These are phyloP conservation scores for Lentinula boryana DNA, from an alignment of 768 basidiomycete species.

Conservation along the genomic window DNA sequence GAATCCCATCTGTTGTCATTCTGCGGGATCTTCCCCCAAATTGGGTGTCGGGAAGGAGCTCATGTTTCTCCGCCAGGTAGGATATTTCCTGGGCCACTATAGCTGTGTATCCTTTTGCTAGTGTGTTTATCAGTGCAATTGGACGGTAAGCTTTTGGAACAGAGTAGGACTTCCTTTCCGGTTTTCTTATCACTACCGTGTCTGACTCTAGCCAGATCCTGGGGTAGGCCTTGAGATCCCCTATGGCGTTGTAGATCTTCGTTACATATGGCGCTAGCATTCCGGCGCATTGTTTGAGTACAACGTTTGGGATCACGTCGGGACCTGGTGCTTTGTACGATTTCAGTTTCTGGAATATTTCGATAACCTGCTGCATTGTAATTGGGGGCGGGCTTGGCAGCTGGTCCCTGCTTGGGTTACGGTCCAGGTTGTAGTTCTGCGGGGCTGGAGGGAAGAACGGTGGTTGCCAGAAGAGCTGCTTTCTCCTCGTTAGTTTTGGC, in stretches of 20 bases:
- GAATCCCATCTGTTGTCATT: conserved; percentile 21
- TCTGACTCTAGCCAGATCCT: neutral
- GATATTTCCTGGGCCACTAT: conserved; percentile 9
- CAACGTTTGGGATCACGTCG: neutral
- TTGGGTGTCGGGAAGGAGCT: conserved; percentile 18
- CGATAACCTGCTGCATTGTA: conserved; percentile 1
- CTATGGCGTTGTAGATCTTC: neutral
- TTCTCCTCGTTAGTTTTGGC: neutral
- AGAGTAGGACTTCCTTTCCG: neutral
- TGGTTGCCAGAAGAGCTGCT: neutral
- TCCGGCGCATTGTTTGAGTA: neutral
- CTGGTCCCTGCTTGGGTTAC: neutral
- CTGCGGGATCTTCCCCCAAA: conserved; percentile 23
- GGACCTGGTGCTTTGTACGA: conserved; percentile 18
- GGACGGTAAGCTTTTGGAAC: neutral
- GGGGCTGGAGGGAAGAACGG: neutral
- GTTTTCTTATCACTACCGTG: neutral
- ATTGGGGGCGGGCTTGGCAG: neutral
- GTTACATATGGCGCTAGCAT: neutral
- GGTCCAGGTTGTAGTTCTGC: neutral
- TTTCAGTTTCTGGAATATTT: conserved; percentile 11
- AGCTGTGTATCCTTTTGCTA: neutral
- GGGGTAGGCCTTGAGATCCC: neutral
- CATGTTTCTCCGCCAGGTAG: conserved; percentile 10
- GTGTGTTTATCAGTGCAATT: neutral